Conservation (phyloP, 371 early-diverging fungal genomes). For the Chytridiales sp. region DNA sequence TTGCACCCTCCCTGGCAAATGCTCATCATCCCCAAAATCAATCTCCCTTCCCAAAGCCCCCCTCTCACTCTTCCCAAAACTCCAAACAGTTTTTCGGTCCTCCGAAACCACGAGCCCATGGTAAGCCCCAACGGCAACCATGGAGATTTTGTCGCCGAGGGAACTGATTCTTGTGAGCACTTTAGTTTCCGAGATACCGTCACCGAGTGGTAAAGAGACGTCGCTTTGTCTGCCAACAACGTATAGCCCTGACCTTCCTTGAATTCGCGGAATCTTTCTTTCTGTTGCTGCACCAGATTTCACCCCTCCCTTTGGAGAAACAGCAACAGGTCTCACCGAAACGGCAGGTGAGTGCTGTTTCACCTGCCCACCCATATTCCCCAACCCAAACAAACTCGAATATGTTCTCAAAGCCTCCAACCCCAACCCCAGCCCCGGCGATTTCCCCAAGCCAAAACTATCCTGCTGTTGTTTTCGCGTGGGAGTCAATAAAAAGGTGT, state of each 20-base stretch:
- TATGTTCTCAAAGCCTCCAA: too few species aligned
- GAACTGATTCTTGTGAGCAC: background rate
- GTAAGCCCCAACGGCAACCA: conserved; percentile 2
- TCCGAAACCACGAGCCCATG: conserved; percentile 11
- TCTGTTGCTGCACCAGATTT: too few species aligned
- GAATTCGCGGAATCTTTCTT: too few species aligned
- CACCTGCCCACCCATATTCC: too few species aligned
- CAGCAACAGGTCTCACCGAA: too few species aligned
- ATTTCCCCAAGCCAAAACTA: too few species aligned
- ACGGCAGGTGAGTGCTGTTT: too few species aligned
- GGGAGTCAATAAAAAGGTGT: too few species aligned
- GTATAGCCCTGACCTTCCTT: conserved; percentile 5
- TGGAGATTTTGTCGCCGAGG: background rate
- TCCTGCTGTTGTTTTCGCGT: too few species aligned
- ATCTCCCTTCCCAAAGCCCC: background rate
- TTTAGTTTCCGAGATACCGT: background rate
- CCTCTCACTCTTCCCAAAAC: conserved; percentile 3
- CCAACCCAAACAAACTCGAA: too few species aligned
- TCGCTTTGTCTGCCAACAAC: conserved; percentile 3
- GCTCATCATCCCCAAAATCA: background rate
- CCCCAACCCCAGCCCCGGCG: too few species aligned
- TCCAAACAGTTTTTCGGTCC: conserved; percentile 1
- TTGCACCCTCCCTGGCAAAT: background rate
- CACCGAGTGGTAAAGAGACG: conserved; percentile 1
- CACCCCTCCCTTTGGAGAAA: too few species aligned